Evolutionary conservation across 2,329 filamentous ascomycete genomes (phyloP).

Genomic region (Arthrobotrys pseudoclavata): DNA sequence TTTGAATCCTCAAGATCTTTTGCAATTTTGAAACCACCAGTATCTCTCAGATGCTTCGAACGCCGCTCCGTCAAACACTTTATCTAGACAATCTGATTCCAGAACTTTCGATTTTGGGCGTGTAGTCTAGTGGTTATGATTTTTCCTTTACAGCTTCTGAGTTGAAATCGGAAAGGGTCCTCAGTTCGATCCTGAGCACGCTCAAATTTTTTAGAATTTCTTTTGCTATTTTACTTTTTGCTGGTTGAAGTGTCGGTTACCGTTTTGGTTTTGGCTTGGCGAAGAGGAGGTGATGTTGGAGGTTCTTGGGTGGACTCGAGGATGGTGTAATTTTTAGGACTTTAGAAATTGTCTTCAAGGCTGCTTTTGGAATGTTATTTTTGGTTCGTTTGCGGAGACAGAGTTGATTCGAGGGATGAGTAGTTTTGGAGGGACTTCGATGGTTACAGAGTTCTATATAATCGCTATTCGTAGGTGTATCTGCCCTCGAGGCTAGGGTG

Average conservation of each 20-base stretch:
- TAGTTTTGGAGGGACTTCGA: no score
- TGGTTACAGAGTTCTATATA: no score
- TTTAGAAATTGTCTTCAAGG: neutral
- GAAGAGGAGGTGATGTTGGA: neutral
- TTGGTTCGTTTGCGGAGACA: neutral
- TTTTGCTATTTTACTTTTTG: neutral
- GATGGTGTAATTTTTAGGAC: no score
- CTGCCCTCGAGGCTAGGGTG: no score
- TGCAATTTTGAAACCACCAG: no score
- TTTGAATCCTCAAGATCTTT: no score
- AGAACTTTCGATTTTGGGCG: slow-evolving; percentile 33
- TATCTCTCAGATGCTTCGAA: neutral
- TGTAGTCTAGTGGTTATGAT: slow-evolving; percentile 61
- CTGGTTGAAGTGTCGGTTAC: neutral
- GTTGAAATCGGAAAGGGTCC: slow-evolving; percentile 59
- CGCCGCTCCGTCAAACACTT: neutral
- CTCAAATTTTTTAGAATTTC: slow-evolving; percentile 40
- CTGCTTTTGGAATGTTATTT: neutral
- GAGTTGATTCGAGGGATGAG: no score
- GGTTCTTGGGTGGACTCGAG: neutral
- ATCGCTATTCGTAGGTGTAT: no score
- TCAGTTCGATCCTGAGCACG: slow-evolving; percentile 61
- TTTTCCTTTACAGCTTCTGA: slow-evolving; percentile 58
- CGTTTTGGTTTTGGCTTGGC: slow-evolving; percentile 14
- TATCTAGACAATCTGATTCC: neutral